Base-by-base conservation (phyloP, 305 asterid species). In the Rubia occidens region DNA sequence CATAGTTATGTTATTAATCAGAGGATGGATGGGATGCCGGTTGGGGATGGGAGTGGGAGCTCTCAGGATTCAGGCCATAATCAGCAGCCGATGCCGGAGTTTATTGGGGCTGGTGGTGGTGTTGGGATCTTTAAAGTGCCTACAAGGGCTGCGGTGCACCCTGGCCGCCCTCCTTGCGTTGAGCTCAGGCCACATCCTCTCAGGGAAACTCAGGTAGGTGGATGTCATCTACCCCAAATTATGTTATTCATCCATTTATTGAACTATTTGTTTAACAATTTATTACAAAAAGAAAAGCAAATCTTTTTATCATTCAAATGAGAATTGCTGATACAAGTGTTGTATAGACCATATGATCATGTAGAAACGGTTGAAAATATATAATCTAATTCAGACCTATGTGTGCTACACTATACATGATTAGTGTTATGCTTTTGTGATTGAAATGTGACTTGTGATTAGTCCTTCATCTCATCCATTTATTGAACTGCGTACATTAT, bases 141-240 rank as follows among this genome's bases (percentile, higher is more conserved):
- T 4, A 77, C 71, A 37, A 80, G 96, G 53, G 90, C 95, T 11
- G 85, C 96, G 3, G 93, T 91, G 11, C 87, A 88, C 80, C 95
- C 97, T 17, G 72, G 71, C 45, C 88, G 97, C 13, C 96, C 97
- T 8, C 78, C 89, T 0, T 85, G 82, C 66, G 85, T 88, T 32
- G 97, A 90, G 80, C 91, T 90, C 20, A 82, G 97, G 71, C 96
- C 97, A 65, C 97, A 90, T 70, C 97, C 97, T 4, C 79, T 90
- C 39, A 80, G 95, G 68, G 97, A 90, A 83, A 85, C 96, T 64
- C 97, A 90, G 94, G 96, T 85, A 64, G 54, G 49, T 13, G 11
- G n/a, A 11, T 66, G 11, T 49, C 18, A 20, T 29, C 17, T 4
- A 66, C 15, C 18, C 15, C 60, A 26, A 13, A 0, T 1, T 39